phyloP scores from a whole-genome alignment of 2,329 filamentous ascomycete species.

The Fusarium acutatum region DNA sequence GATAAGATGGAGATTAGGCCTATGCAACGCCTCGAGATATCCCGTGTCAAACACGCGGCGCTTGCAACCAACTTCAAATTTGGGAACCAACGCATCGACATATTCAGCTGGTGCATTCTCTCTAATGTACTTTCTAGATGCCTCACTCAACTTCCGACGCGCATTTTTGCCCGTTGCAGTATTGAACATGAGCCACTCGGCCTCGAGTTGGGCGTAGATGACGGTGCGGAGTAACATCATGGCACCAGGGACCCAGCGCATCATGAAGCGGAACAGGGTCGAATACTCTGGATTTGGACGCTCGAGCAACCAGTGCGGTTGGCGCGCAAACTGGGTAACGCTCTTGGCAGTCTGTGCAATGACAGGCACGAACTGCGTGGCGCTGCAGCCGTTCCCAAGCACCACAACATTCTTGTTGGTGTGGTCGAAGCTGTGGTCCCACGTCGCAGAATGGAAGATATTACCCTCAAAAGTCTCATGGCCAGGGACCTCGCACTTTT shows the following conservation, averaged over 20 bases:
- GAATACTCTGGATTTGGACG: neutral
- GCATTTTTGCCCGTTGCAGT: neutral
- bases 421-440: neutral
- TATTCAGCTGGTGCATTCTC: neutral
- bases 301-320: neutral
- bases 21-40: neutral
- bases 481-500: neutral
- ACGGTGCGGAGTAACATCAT: neutral
- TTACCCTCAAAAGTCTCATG: neutral
- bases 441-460: neutral
- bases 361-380: neutral
- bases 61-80: neutral
- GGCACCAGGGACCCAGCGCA: neutral
- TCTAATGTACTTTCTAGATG: neutral
- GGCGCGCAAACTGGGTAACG: neutral
- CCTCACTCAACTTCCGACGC: neutral
- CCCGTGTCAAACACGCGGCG: neutral
- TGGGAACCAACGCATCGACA: neutral
- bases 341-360: neutral
- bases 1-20: neutral
- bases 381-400: neutral
- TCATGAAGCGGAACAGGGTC: neutral
- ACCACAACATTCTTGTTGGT: neutral
- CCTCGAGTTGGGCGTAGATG: neutral
- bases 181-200: neutral